These are phyloP conservation scores for Fusarium verrucosum DNA, from an alignment of 2,329 filamentous ascomycete species.

Conservation along the genomic window DNA sequence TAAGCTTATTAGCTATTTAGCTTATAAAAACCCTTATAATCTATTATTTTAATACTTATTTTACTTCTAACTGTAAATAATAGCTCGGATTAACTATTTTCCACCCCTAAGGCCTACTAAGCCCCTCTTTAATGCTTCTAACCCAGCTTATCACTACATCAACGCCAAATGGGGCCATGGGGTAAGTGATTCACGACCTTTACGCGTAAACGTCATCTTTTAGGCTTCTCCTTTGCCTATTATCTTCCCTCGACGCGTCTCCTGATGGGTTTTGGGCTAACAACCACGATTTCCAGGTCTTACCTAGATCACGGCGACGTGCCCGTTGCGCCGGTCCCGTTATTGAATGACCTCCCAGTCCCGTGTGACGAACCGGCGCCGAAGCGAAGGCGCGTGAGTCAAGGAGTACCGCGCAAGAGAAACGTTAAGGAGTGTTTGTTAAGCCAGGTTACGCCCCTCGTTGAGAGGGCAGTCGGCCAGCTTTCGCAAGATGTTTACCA, in stretches of 20 bases:
- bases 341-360: slow-evolving; percentile 7
- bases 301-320: slow-evolving; percentile 45
- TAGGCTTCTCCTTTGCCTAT: neutral
- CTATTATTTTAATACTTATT: neutral
- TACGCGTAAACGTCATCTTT: slow-evolving; percentile 8
- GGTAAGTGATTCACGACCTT: slow-evolving; percentile 29
- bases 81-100: slow-evolving; percentile 17
- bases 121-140: slow-evolving; percentile 1
- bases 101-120: slow-evolving; percentile 7
- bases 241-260: slow-evolving; percentile 1
- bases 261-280: slow-evolving; percentile 44
- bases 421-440: slow-evolving; percentile 42
- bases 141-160: slow-evolving; percentile 19
- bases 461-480: slow-evolving; percentile 40
- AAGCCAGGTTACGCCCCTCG: slow-evolving; percentile 48
- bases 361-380: slow-evolving; percentile 41
- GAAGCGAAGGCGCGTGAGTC: slow-evolving; percentile 47
- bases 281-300: slow-evolving; percentile 39
- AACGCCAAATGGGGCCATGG: slow-evolving; percentile 30
- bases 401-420: slow-evolving; percentile 24
- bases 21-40: neutral
- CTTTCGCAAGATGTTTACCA: slow-evolving; percentile 40
- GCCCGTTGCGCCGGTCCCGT: slow-evolving; percentile 16
- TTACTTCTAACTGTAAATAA: neutral
- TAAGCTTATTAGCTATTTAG: neutral